Percentiles rank a stretch among this genome's conserved stretches.
Conservation (phyloP, 371 early-diverging fungal species). For the Mucor piriformis region DNA sequence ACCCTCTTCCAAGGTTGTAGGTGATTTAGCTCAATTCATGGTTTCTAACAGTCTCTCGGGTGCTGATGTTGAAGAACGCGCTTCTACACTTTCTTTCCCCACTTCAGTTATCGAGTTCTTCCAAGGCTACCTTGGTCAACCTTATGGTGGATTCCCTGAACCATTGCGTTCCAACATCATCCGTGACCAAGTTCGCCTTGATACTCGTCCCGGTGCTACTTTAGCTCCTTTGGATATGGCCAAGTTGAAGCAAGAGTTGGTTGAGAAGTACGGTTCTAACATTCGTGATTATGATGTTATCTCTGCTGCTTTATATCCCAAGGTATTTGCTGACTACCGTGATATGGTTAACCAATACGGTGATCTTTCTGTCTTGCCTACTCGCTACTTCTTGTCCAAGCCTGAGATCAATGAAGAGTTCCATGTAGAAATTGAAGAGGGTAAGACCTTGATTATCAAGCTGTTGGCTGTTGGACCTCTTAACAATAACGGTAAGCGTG, state of each 20-base stretch:
- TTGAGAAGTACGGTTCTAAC: conserved; percentile 74
- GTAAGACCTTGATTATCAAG: conserved; percentile 90
- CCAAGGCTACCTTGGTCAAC: conserved; percentile 94
- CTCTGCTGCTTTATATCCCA: conserved; percentile 90
- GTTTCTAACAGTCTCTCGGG: conserved; percentile 82
- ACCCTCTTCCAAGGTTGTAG: conserved; percentile 96
- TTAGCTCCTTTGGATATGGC: conserved; percentile 81
- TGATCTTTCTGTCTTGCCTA: conserved; percentile 86
- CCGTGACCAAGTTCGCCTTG: conserved; percentile 72
- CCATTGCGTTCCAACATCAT: conserved; percentile 85
- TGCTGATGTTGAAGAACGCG: conserved; percentile 77
- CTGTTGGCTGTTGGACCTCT: conserved; percentile 87
- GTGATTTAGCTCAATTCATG: conserved; percentile 97
- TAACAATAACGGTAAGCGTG: conserved; percentile 78
- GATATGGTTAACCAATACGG: conserved; percentile 75
- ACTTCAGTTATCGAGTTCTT: conserved; percentile 93
- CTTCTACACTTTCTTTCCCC: conserved; percentile 85
- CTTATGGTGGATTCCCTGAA: conserved; percentile 94
- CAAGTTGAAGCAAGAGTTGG: conserved; percentile 69
- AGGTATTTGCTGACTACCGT: conserved; percentile 91
- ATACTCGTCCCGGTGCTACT: conserved; percentile 86
- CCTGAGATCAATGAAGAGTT: conserved; percentile 88
- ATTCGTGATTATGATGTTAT: conserved; percentile 88
- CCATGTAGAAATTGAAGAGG: conserved; percentile 82
- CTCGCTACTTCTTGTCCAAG: conserved; percentile 87